These are phyloP conservation scores for Syzygium jambos DNA, from an alignment of 345 rosid genomes.

Conservation along the genomic window DNA sequence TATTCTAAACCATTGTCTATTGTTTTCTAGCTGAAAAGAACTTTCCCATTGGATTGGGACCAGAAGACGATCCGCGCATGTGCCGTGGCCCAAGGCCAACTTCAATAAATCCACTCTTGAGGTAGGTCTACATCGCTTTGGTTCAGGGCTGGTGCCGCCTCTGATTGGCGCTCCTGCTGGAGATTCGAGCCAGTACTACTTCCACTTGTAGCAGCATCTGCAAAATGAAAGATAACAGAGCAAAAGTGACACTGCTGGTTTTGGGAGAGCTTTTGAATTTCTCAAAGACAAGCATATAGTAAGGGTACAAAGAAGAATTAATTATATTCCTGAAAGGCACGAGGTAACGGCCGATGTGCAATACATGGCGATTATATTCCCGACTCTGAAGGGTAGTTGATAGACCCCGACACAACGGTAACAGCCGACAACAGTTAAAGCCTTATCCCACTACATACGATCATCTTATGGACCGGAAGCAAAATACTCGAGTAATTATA, in stretches of 20 bases:
- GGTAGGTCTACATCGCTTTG: constrained; percentile 51
- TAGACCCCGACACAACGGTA: neutral
- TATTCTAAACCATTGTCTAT: neutral
- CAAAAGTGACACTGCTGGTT: neutral
- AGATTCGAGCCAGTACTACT: constrained; percentile 16
- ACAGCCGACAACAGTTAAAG: neutral
- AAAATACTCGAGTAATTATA: neutral
- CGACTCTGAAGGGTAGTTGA: neutral
- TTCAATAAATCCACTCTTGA: constrained; percentile 75
- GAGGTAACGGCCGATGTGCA: accelerated
- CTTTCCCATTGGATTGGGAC: neutral
- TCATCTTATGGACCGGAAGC: neutral
- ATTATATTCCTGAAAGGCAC: neutral
- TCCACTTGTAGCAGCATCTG: constrained; percentile 21
- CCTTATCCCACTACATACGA: neutral
- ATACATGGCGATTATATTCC: neutral
- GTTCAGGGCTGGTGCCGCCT: constrained; percentile 27
- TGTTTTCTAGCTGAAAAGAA: neutral
- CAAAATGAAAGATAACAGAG: neutral
- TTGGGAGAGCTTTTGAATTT: neutral
- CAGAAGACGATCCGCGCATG: neutral
- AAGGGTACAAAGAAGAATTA: neutral
- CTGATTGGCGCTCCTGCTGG: constrained; percentile 21
- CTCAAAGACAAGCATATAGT: neutral
- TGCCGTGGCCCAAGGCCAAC: neutral